Evolutionary conservation across 108 stramenopile genomes (phyloP).

Genomic region (Fistulifera solaris): DNA sequence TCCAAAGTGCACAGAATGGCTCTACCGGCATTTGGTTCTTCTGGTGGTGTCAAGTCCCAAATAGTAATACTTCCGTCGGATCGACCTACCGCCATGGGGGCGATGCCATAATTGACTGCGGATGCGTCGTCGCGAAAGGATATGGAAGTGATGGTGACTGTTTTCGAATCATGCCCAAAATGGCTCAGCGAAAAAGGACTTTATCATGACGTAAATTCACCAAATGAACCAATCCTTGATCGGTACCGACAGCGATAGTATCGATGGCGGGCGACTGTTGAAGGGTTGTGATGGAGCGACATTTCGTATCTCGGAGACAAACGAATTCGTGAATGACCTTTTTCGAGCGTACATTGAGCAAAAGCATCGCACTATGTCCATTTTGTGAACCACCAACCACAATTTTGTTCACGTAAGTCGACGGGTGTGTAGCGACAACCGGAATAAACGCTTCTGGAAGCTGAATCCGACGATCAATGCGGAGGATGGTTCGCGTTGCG

Average conservation of each 20-base stretch:
- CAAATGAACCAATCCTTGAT: conserved; percentile 56
- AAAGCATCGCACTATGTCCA: conserved; percentile 32
- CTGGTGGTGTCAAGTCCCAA: conserved; percentile 70
- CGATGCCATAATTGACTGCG: conserved; percentile 62
- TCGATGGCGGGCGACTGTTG: conserved; percentile 78
- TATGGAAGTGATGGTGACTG: conserved; percentile 46
- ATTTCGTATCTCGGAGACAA: conserved; percentile 24
- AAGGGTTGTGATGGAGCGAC: conserved; percentile 36
- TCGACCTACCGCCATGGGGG: conserved; percentile 73
- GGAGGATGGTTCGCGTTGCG: conserved; percentile 40
- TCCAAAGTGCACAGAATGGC: conserved; percentile 59
- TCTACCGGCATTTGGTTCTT: conserved; percentile 34
- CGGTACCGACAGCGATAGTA: conserved; percentile 73
- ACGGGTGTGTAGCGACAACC: conserved; percentile 57
- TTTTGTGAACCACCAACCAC: conserved; percentile 43
- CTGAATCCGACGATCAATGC: conserved; percentile 50
- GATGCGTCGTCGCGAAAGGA: conserved; percentile 79
- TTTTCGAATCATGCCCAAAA: conserved; percentile 17
- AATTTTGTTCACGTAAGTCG: conserved; percentile 85
- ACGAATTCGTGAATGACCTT: conserved; percentile 67
- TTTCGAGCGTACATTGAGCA: conserved; percentile 68
- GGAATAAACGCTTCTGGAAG: conserved; percentile 49
- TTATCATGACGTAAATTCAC: conserved; percentile 65
- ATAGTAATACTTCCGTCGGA: conserved; percentile 68
- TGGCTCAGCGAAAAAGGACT: conserved; percentile 60